Percentiles rank a stretch among this genome's conserved stretches.
phyloP scores from a whole-genome alignment of 83 land plant species.

The Larix sibirica region DNA sequence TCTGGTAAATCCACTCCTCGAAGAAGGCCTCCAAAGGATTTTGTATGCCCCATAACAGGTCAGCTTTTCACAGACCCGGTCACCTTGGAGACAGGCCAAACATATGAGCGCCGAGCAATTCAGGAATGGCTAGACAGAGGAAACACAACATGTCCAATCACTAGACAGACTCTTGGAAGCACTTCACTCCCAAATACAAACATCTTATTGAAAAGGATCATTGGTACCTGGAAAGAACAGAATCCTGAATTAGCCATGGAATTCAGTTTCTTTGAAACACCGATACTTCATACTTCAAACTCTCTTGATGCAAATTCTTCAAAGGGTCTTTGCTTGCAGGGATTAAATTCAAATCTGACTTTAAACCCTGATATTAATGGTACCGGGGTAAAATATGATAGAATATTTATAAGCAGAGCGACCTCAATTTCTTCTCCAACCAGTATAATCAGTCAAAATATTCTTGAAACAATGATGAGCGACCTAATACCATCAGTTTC shows the following conservation, averaged over 20 bases:
- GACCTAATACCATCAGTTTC: constrained; percentile 42
- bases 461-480: constrained; percentile 40
- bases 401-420: constrained; percentile 12
- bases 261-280: constrained; percentile 31
- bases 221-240: constrained; percentile 62
- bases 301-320: neutral
- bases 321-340: constrained; percentile 2
- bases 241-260: constrained; percentile 52
- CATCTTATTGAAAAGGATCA: constrained; percentile 65
- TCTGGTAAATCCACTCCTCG: constrained; percentile 33
- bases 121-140: constrained; percentile 77
- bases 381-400: constrained; percentile 5
- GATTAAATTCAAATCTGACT: neutral
- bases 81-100: constrained; percentile 78
- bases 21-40: constrained; percentile 64
- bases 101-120: constrained; percentile 68
- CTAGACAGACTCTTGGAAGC: constrained; percentile 54
- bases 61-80: constrained; percentile 67
- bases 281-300: constrained; percentile 4
- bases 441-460: constrained; percentile 46
- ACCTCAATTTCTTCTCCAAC: constrained; percentile 29
- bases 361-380: constrained; percentile 6
- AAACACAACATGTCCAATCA: constrained; percentile 75
- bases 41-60: constrained; percentile 70
- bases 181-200: constrained; percentile 59